Base-by-base conservation (phyloP, 208 protist species). In the Leishmania mexicana region DNA sequence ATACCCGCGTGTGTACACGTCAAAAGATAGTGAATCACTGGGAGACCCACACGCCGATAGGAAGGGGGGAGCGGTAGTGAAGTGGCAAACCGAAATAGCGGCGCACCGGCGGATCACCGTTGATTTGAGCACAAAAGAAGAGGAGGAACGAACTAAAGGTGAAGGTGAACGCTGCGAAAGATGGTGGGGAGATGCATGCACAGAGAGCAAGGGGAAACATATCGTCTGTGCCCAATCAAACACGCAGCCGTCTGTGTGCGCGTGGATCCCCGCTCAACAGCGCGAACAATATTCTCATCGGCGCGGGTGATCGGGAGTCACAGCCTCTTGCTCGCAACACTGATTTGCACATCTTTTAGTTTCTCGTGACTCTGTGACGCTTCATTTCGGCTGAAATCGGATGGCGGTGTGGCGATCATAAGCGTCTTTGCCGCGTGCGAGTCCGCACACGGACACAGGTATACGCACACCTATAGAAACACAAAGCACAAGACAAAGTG, bases 201-300 rank as follows among this genome's bases (percentile, higher is more conserved):
- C 40, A 72, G 2, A 38, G 45, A 53, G 70, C 13, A 53, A 35
- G 17, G 21, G 8, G 8, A 28, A 74, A 11, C 45, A 3, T 51
- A 74, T 31, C 45, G 15, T 13, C 7, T 40, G 19, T 76, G 31
- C 15, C 17, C 53, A 49, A 65, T 77, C 6, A 38, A 45, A 11
- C 13, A 60, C 5, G 31, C 13, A 65, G 2, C 51, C 62, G 21
- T 68, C 35, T 85, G 76, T 84, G 35, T 58, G 75, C 74, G 7
- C 62, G 47, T 71, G 70, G 58, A 49, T 81, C 28, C 67, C 19
- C 19, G 28, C 60, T 38, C 21, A 40, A 28, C 67, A 71, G 71
- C 31, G 8, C 19, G 24, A 35, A 54, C 15, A 6, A 60, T 62
- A 35, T 54, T 40, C 24, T 45, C 49, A 49, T 15, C 47, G 2